Conservation (phyloP, 768 basidiomycete genomes). For the Auricularia auricula-judae region DNA sequence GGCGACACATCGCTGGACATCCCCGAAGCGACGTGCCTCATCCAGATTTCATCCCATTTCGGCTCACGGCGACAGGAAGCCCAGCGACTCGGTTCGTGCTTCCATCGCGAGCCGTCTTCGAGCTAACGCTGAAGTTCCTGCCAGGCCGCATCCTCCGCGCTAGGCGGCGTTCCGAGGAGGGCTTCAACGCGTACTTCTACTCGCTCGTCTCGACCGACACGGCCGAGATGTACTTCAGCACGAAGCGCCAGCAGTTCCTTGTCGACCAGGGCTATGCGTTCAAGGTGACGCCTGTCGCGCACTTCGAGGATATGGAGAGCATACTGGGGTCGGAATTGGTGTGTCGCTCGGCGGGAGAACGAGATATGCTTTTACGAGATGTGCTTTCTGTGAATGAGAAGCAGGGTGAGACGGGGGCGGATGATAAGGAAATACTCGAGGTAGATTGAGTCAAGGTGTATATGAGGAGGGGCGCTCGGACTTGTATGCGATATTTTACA, state of each 20-base stretch:
- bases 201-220: not conserved
- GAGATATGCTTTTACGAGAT: too few relatives aligned
- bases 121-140: not conserved
- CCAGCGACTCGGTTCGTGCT: not conserved
- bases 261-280: not conserved
- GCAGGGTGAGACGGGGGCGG: too few relatives aligned
- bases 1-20: not conserved
- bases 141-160: not conserved
- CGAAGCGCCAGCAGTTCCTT: not conserved
- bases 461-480: too few relatives aligned
- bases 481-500: too few relatives aligned
- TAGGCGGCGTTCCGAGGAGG: not conserved
- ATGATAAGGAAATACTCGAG: too few relatives aligned
- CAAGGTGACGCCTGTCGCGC: not conserved
- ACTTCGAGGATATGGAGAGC: too few relatives aligned
- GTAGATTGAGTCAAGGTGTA: too few relatives aligned
- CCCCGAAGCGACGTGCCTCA: not conserved
- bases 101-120: not conserved
- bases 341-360: too few relatives aligned
- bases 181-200: not conserved
- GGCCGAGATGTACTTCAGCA: not conserved
- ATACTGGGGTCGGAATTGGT: too few relatives aligned
- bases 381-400: too few relatives aligned
- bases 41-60: not conserved
- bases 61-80: not conserved